These are phyloP conservation scores for Metschnikowia borealis DNA, from an alignment of 805 yeast species.

Conservation along the genomic window DNA sequence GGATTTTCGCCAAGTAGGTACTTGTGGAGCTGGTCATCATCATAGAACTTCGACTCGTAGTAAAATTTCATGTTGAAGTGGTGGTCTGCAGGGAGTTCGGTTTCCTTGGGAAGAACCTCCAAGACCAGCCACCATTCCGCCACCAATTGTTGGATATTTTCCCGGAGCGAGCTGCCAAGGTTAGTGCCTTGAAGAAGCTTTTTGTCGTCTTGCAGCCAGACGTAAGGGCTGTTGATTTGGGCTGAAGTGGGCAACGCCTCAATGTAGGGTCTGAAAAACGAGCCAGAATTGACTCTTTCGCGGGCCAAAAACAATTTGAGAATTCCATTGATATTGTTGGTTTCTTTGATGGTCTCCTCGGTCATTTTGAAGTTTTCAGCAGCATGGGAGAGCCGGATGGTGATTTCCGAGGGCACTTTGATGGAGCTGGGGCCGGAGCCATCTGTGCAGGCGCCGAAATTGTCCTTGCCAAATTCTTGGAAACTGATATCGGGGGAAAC, in stretches of 20 bases:
- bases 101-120: constrained; percentile 26
- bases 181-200: constrained; percentile 63
- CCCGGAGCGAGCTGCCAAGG: constrained; percentile 50
- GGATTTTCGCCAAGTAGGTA: constrained; percentile 19
- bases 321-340: constrained; percentile 26
- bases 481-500: constrained; percentile 24
- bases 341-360: constrained; percentile 9
- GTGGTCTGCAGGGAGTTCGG: constrained; percentile 31
- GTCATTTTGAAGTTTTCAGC: constrained; percentile 18
- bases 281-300: constrained; percentile 21
- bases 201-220: constrained; percentile 56
- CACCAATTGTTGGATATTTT: constrained; percentile 42
- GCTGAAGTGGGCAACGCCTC: constrained; percentile 32
- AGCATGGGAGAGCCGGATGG: constrained; percentile 24
- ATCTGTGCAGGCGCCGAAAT: constrained; percentile 25
- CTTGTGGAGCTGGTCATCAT: constrained; percentile 32
- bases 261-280: constrained; percentile 29
- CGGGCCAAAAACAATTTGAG: constrained; percentile 34
- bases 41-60: constrained; percentile 39
- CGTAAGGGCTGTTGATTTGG: constrained; percentile 57
- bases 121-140: constrained; percentile 58
- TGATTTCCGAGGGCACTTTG: constrained; percentile 10
- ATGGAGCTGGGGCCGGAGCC: constrained; percentile 10
- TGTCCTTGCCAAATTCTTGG: constrained; percentile 17
- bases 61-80: constrained; percentile 40